A percentile compares a stretch with the other conserved stretches of the same genome.
Evolutionary conservation across 2,329 filamentous ascomycete genomes (phyloP).

Genomic region (Sphaerulina musiva): DNA sequence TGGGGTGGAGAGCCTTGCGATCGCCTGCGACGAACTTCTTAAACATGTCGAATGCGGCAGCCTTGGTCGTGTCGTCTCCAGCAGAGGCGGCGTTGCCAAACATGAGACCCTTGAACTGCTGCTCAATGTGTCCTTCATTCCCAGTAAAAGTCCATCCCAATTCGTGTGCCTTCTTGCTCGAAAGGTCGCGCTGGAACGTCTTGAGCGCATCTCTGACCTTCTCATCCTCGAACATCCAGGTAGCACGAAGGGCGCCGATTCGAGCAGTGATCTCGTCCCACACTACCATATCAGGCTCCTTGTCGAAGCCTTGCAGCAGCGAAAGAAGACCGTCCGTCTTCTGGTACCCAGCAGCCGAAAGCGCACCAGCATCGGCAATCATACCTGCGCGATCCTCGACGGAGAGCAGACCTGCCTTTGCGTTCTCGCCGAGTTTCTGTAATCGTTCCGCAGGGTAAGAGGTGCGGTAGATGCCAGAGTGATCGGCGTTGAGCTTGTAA

Average conservation of each 20-base stretch:
- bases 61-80: constrained; percentile 71
- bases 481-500: constrained; percentile 94
- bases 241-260: constrained; percentile 68
- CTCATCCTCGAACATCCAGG: constrained; percentile 83
- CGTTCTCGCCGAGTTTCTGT: constrained; percentile 78
- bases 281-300: constrained; percentile 81
- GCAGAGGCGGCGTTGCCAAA: constrained; percentile 77
- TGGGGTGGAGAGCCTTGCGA: constrained; percentile 76
- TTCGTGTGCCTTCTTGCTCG: constrained; percentile 73
- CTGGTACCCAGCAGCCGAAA: constrained; percentile 85
- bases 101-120: constrained; percentile 89
- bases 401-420: constrained; percentile 69
- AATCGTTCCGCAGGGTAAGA: constrained; percentile 79
- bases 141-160: constrained; percentile 84
- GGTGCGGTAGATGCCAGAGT: constrained; percentile 86
- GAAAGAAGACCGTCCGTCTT: constrained; percentile 85
- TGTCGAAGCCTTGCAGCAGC: constrained; percentile 74
- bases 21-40: constrained; percentile 75
- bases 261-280: constrained; percentile 87
- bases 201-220: constrained; percentile 68
- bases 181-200: constrained; percentile 72
- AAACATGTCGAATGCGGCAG: constrained; percentile 85
- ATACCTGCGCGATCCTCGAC: constrained; percentile 92
- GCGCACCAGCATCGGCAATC: constrained; percentile 78
- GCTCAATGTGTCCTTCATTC: constrained; percentile 77